A percentile compares a stretch with the other conserved stretches of the same genome.
Evolutionary conservation across 257 asterid genomes (phyloP).

Genomic region (Gentiana macrophylla): DNA sequence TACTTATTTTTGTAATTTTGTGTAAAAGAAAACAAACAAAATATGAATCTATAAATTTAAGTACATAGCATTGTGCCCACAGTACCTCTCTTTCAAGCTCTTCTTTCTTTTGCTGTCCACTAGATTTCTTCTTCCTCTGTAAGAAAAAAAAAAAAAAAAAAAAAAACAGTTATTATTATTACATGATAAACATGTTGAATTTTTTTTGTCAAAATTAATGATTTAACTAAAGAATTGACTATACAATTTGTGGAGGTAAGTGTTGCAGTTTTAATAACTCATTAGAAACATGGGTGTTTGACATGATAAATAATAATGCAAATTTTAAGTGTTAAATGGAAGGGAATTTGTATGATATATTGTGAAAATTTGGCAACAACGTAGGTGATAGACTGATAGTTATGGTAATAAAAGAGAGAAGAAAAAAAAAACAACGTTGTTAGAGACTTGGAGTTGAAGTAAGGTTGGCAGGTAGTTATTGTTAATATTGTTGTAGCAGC

Average conservation of each 20-base stretch:
- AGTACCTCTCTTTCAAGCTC: constrained; percentile 79
- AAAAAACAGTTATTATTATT: neutral
- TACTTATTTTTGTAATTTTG: too few species aligned
- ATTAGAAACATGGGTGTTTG: neutral
- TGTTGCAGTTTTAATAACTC: constrained; percentile 8
- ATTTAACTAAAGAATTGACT: constrained; percentile 3
- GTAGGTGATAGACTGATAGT: too few species aligned
- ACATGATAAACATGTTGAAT: too few species aligned
- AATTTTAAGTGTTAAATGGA: neutral
- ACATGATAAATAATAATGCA: neutral
- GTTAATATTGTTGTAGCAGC: constrained; percentile 20
- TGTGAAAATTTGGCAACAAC: too few species aligned
- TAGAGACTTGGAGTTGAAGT: constrained; percentile 34
- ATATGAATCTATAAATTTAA: too few species aligned
- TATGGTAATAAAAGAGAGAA: too few species aligned
- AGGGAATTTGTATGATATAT: too few species aligned
- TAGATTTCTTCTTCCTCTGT: constrained; percentile 41
- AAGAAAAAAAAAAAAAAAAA: neutral
- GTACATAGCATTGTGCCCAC: constrained; percentile 14
- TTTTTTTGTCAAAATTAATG: too few species aligned
- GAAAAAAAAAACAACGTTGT: too few species aligned
- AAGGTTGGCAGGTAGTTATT: constrained; percentile 16
- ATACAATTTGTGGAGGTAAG: constrained; percentile 25
- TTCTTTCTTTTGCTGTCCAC: constrained; percentile 45
- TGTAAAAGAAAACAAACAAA: too few species aligned